These are phyloP conservation scores for Persicaria tinctoria DNA, from an alignment of 148 eudicot genomes.

Conservation along the genomic window DNA sequence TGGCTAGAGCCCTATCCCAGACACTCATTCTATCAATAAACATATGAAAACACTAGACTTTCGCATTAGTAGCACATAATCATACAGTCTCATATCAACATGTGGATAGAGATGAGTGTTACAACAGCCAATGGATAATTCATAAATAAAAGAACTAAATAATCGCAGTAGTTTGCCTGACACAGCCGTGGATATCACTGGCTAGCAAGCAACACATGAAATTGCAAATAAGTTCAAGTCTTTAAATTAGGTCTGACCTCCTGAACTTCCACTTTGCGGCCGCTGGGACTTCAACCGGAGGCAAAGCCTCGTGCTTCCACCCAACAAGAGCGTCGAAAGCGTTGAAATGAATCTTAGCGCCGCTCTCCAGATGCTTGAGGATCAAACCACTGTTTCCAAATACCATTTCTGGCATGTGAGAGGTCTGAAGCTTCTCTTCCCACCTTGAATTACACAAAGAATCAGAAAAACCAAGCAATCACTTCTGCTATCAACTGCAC, in stretches of 20 bases:
- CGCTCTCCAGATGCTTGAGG: constrained; percentile 63
- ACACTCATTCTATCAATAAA: not conserved
- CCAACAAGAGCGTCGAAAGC: constrained; percentile 86
- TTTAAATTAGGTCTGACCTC: constrained; percentile 36
- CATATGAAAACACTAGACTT: not conserved
- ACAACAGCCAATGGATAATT: not conserved
- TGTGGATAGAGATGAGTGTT: not conserved
- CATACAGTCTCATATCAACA: not conserved
- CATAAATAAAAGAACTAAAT: not conserved
- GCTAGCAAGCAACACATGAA: not conserved
- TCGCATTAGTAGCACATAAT: not conserved
- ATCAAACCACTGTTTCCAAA: constrained; percentile 74
- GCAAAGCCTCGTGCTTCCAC: constrained; percentile 82
- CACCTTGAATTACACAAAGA: constrained; percentile 43
- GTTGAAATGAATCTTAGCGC: constrained; percentile 64
- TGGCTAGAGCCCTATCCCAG: not conserved
- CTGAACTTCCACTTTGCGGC: constrained; percentile 92
- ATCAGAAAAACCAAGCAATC: not conserved
- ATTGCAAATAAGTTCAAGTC: not conserved
- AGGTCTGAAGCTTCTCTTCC: constrained; percentile 87
- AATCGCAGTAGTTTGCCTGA: not conserved
- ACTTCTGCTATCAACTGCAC: no score
- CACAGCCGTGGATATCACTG: not conserved
- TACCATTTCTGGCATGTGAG: constrained; percentile 92
- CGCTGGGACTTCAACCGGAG: constrained; percentile 96